phyloP scores from a whole-genome alignment of 2,329 filamentous ascomycete species.

The Aspergillus novofumigatus region DNA sequence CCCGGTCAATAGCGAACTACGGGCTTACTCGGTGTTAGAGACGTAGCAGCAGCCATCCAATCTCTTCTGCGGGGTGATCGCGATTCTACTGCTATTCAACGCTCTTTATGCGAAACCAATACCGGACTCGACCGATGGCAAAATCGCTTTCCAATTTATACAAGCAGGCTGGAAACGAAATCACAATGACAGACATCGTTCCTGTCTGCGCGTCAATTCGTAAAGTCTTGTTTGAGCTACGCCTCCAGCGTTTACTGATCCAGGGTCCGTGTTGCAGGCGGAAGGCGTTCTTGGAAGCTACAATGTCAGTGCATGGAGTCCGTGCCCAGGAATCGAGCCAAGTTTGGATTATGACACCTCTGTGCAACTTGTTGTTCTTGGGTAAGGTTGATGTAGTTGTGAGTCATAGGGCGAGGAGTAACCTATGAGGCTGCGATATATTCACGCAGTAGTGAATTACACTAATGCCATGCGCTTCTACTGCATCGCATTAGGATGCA shows the following conservation, averaged over 20 bases:
- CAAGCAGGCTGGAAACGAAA: not conserved
- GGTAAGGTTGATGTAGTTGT: not conserved
- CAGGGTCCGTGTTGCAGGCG: slow-evolving; percentile 8
- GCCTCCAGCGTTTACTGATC: slow-evolving; percentile 1
- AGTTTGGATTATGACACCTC: not conserved
- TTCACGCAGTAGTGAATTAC: not conserved
- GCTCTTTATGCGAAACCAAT: not conserved
- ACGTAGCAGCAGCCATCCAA: not conserved
- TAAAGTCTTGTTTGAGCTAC: not conserved
- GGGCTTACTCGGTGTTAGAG: not conserved
- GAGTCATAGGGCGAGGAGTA: not conserved
- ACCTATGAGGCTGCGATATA: not conserved
- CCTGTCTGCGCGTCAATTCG: not conserved
- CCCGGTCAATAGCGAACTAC: not conserved
- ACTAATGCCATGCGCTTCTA: not conserved
- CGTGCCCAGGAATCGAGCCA: not conserved
- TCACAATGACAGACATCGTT: not conserved
- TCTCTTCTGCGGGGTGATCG: not conserved
- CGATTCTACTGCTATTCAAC: not conserved
- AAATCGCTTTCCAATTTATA: not conserved
- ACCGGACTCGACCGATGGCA: not conserved
- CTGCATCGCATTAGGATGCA: not conserved
- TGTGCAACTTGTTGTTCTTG: not conserved
- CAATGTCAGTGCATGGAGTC: not conserved
- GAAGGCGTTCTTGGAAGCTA: not conserved